phyloP scores from a whole-genome alignment of 2,329 filamentous ascomycete species.

The Cytospora paraplurivora region DNA sequence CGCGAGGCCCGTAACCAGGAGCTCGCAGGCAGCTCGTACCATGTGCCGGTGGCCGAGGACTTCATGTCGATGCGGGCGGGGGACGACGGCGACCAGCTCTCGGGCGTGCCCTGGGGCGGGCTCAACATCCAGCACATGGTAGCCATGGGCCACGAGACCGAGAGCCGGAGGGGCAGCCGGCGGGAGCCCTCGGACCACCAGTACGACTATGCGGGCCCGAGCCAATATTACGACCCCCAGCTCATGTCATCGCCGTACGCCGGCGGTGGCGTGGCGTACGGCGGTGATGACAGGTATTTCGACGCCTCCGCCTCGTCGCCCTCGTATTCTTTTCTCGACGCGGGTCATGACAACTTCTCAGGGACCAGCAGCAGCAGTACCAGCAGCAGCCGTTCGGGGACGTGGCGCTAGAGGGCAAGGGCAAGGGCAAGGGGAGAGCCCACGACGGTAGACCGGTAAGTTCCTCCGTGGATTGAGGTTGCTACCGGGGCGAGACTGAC shows the following conservation, averaged over 20 bases:
- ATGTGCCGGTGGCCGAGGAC: slow-evolving; percentile 59
- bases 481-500: slow-evolving; percentile 5
- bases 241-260: slow-evolving; percentile 8
- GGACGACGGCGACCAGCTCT: slow-evolving; percentile 52
- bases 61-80: slow-evolving; percentile 41
- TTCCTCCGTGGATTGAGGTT: background rate
- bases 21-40: slow-evolving; percentile 66
- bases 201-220: slow-evolving; percentile 11
- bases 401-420: slow-evolving; percentile 23
- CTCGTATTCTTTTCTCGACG: slow-evolving; percentile 26
- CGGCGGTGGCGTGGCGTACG: slow-evolving; percentile 6
- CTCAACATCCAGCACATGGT: slow-evolving; percentile 62
- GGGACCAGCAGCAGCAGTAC: slow-evolving; percentile 24
- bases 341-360: slow-evolving; percentile 27
- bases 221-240: slow-evolving; percentile 22
- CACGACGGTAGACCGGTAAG: slow-evolving; percentile 11
- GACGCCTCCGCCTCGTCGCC: slow-evolving; percentile 25
- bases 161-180: slow-evolving; percentile 47
- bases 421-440: slow-evolving; percentile 10
- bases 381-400: slow-evolving; percentile 24
- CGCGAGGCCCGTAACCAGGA: slow-evolving; percentile 65
- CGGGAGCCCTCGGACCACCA: slow-evolving; percentile 27
- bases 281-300: slow-evolving; percentile 27
- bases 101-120: slow-evolving; percentile 73
- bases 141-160: slow-evolving; percentile 52